Evolutionary conservation across 176 grass and related monocot species (phyloP).

Genomic region (Cocos nucifera): DNA sequence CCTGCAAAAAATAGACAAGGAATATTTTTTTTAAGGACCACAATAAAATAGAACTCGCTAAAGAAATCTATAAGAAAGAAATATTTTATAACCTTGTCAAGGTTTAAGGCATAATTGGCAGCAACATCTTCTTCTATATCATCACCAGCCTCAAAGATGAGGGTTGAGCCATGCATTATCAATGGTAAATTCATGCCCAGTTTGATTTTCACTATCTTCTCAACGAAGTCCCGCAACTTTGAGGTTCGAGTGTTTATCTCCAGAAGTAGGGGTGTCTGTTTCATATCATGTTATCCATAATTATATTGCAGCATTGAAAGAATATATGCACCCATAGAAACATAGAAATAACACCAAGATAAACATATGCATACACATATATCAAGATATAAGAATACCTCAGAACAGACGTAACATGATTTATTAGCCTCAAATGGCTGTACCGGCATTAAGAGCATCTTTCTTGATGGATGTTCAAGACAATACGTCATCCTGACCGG

Average conservation of each 20-base stretch:
- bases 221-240: constrained; percentile 77
- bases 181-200: constrained; percentile 93
- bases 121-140: constrained; percentile 68
- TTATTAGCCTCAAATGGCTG: constrained; percentile 86
- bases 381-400: constrained; percentile 34
- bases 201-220: constrained; percentile 84
- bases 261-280: constrained; percentile 68
- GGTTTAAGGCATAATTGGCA: constrained; percentile 67
- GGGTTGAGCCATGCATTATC: constrained; percentile 66
- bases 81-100: constrained; percentile 58
- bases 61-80: not conserved
- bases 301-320: too few species aligned
- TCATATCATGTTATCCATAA: constrained; percentile 5
- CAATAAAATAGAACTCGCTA: constrained; percentile 5
- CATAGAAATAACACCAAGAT: too few species aligned
- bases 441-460: constrained; percentile 90
- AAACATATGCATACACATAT: too few species aligned
- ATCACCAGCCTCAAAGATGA: constrained; percentile 93
- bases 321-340: too few species aligned
- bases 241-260: constrained; percentile 76
- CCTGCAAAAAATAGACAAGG: constrained; percentile 27
- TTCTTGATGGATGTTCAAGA: constrained; percentile 87
- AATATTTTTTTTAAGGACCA: not conserved
- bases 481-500: constrained; percentile 91
- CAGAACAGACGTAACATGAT: constrained; percentile 98